These are phyloP conservation scores for Aleurites moluccanus DNA, from an alignment of 441 rosid genomes.

Conservation along the genomic window DNA sequence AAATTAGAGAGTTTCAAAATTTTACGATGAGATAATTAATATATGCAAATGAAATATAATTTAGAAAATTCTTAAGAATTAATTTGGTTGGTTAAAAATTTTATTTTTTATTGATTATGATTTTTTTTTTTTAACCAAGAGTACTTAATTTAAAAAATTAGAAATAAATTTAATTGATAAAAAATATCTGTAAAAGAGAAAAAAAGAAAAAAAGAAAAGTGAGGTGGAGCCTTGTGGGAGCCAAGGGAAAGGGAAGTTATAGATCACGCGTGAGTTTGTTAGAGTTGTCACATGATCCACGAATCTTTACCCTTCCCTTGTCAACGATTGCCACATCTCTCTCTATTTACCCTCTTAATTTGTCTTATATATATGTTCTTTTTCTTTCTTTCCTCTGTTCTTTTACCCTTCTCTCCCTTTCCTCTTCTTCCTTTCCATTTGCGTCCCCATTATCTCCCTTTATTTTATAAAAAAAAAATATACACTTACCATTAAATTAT, in stretches of 20 bases:
- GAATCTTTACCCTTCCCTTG: conserved; percentile 32
- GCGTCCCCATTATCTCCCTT: neutral
- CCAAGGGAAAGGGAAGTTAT: conserved; percentile 13
- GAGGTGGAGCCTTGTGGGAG: neutral
- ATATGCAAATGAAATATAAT: too few species aligned
- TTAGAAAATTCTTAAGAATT: too few species aligned
- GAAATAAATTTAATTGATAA: neutral
- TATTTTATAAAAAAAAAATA: too few species aligned
- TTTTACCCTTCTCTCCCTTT: neutral
- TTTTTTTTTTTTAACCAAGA: too few species aligned
- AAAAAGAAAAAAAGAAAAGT: neutral
- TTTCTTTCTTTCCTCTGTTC: neutral
- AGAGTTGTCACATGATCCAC: conserved; percentile 43
- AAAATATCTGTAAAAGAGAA: too few species aligned
- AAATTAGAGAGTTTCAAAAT: too few species aligned
- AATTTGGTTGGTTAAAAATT: too few species aligned
- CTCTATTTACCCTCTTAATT: neutral
- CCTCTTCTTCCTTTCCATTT: neutral
- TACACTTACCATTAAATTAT: too few species aligned
- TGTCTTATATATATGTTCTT: too few species aligned
- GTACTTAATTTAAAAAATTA: too few species aligned
- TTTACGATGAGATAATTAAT: too few species aligned
- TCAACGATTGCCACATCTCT: conserved; percentile 22
- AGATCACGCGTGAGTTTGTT: conserved; percentile 39
- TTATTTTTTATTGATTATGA: too few species aligned